Conservation (phyloP, 345 rosid species). For the Carallia pectinifolia region DNA sequence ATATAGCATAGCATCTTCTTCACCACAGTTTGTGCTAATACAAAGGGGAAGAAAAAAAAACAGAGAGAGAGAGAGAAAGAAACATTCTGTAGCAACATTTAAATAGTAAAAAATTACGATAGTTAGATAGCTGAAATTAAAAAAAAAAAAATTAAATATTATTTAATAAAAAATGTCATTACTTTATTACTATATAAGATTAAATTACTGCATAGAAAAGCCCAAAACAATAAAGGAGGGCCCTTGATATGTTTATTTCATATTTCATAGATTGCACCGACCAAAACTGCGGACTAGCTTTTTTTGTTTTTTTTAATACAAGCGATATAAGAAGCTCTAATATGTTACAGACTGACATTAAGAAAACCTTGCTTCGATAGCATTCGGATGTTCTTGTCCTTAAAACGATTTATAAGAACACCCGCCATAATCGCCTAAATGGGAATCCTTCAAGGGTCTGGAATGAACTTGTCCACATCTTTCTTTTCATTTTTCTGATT, state of each 20-base stretch:
- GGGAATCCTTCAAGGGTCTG: neutral
- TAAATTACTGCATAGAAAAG: too few species aligned
- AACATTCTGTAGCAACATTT: too few species aligned
- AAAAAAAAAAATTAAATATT: too few species aligned
- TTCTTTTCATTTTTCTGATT: neutral
- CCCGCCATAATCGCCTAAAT: neutral
- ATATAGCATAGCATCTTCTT: neutral
- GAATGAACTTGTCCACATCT: neutral
- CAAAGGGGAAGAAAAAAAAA: too few species aligned
- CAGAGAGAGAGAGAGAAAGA: too few species aligned
- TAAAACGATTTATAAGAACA: neutral
- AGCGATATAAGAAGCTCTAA: conserved; percentile 1
- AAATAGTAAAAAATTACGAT: too few species aligned
- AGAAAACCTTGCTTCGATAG: neutral
- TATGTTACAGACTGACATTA: neutral
- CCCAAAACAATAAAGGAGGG: too few species aligned
- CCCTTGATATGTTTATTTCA: neutral
- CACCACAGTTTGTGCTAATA: neutral
- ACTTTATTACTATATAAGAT: too few species aligned
- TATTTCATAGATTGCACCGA: neutral
- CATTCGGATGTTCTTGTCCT: neutral
- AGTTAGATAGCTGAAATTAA: too few species aligned
- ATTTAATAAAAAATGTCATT: too few species aligned
- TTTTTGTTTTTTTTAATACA: neutral
- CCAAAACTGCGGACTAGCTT: neutral